Percentiles rank a stretch among this genome's conserved stretches.
These are phyloP conservation scores for Schizophyllum commune DNA, from an alignment of 1,284 basidiomycete genomes.

Conservation along the genomic window DNA sequence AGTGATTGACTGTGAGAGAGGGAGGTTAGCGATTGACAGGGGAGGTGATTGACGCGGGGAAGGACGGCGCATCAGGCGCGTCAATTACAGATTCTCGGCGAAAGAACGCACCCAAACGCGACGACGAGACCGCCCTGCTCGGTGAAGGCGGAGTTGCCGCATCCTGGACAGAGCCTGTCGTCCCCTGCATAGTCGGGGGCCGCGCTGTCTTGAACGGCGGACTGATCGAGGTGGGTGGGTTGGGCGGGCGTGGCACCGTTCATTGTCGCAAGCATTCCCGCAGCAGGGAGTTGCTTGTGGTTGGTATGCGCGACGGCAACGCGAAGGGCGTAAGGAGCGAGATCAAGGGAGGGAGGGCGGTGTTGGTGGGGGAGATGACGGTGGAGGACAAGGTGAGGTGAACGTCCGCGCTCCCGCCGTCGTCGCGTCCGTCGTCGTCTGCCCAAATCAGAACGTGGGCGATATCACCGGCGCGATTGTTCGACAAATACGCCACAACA, in stretches of 20 bases:
- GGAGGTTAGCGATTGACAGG: slow-evolving; percentile 3
- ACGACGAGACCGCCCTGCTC: slow-evolving; percentile 85
- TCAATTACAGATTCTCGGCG: background rate
- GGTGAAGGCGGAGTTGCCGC: slow-evolving; percentile 75
- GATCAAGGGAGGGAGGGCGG: background rate
- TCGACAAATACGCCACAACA: background rate
- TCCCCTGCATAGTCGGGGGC: slow-evolving; percentile 27
- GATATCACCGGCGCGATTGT: background rate
- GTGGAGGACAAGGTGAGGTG: background rate
- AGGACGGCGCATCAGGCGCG: background rate
- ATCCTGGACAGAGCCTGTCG: slow-evolving; percentile 76
- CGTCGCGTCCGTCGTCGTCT: slow-evolving; percentile 7
- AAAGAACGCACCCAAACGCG: slow-evolving; percentile 68
- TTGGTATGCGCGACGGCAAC: background rate
- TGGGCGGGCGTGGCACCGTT: background rate
- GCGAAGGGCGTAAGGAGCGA: background rate
- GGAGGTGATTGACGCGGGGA: background rate
- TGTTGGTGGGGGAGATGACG: background rate
- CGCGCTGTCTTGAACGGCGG: background rate
- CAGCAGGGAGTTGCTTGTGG: background rate
- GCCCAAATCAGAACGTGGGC: background rate
- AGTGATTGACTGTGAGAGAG: slow-evolving; percentile 58
- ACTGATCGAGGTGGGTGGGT: background rate
- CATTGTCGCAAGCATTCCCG: background rate
- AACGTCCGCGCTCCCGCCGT: slow-evolving; percentile 1